Evolutionary conservation across 176 grass and related monocot species (phyloP).

Genomic region (Alopecurus myosuroides): DNA sequence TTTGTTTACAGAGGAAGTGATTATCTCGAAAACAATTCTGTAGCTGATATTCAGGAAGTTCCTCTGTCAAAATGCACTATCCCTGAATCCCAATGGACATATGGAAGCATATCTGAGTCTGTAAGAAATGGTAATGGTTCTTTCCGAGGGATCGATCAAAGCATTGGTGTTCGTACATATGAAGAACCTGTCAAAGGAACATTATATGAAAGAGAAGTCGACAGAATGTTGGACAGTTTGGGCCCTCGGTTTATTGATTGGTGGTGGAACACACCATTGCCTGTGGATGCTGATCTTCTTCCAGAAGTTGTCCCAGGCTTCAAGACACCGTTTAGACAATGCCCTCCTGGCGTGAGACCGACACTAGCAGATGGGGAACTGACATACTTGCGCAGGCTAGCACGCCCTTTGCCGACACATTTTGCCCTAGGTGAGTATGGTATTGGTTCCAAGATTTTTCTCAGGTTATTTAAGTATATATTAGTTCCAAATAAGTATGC

Average conservation of each 20-base stretch:
- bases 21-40: constrained; percentile 1
- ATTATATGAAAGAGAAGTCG: constrained; percentile 77
- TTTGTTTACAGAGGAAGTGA: constrained; percentile 58
- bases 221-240: constrained; percentile 69
- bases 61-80: background rate
- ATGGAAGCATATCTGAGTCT: background rate
- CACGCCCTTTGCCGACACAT: constrained; percentile 72
- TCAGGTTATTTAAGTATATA: background rate
- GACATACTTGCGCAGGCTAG: constrained; percentile 76
- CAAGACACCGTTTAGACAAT: constrained; percentile 64
- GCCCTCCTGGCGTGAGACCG: constrained; percentile 48
- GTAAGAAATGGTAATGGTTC: background rate
- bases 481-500: background rate
- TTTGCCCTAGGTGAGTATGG: constrained; percentile 77
- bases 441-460: background rate
- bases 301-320: constrained; percentile 59
- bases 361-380: constrained; percentile 64
- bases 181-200: constrained; percentile 42
- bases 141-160: background rate
- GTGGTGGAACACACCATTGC: constrained; percentile 92
- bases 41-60: constrained; percentile 19
- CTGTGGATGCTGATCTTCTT: constrained; percentile 89
- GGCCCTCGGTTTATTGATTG: constrained; percentile 94
- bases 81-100: background rate
- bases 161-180: constrained; percentile 6